Conservation (phyloP, 2,329 filamentous ascomycete genomes). For the Magnaporthiopsis rhizophila region DNA sequence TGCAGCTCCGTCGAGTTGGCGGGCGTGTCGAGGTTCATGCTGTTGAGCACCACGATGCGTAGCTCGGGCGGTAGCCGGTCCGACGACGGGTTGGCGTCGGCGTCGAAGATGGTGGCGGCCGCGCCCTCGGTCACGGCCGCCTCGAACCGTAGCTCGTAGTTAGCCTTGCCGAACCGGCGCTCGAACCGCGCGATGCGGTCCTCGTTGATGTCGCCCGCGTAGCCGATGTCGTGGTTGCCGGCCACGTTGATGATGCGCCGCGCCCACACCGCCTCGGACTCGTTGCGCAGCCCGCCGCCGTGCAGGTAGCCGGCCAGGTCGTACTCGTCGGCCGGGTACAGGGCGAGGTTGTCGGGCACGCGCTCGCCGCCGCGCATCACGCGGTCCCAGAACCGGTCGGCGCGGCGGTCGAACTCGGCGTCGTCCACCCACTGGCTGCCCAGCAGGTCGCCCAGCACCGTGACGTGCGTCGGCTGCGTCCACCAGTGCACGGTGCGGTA, state of each 20-base stretch:
- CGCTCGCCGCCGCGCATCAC: conserved; percentile 64
- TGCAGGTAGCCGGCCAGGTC: conserved; percentile 42
- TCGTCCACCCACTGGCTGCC: conserved; percentile 94
- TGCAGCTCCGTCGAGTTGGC: conserved; percentile 61
- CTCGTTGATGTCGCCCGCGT: conserved; percentile 82
- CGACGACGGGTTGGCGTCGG: conserved; percentile 34
- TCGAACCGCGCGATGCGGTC: conserved; percentile 75
- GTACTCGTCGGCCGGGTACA: conserved; percentile 40
- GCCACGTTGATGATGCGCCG: conserved; percentile 77
- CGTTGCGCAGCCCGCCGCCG: conserved; percentile 24
- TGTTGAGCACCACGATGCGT: conserved; percentile 79
- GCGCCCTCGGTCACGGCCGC: conserved; percentile 25
- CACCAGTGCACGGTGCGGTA: conserved; percentile 81
- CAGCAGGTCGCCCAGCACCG: conserved; percentile 82
- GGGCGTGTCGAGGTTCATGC: conserved; percentile 87
- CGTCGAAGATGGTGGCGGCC: conserved; percentile 33
- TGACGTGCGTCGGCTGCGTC: conserved; percentile 75
- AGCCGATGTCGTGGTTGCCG: conserved; percentile 95
- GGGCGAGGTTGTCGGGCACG: conserved; percentile 49
- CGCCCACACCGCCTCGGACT: conserved; percentile 52
- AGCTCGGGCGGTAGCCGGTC: conserved; percentile 56
- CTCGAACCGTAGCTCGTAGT: conserved; percentile 79
- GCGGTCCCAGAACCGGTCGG: conserved; percentile 68
- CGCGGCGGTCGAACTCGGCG: conserved; percentile 70
- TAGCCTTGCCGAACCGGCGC: conserved; percentile 72